Evolutionary conservation across 2,329 filamentous ascomycete genomes (phyloP).

Genomic region (Pseudogymnoascus sp.): DNA sequence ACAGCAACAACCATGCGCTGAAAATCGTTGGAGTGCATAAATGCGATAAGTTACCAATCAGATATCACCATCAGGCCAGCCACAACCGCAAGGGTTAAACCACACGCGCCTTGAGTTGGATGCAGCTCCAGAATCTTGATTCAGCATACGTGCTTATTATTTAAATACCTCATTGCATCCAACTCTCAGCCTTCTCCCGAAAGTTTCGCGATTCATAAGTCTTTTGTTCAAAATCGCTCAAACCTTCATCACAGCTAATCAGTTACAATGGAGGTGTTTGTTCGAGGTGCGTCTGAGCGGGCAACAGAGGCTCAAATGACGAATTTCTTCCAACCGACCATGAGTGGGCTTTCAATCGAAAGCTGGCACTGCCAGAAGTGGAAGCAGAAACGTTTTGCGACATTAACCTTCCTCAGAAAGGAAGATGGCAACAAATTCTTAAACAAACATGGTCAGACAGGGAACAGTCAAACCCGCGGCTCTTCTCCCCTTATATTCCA

Average conservation of each 20-base stretch:
- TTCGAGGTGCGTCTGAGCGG: conserved; percentile 34
- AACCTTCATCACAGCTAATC: background rate
- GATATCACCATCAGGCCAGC: no score
- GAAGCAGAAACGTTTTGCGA: conserved; percentile 32
- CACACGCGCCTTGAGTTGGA: no score
- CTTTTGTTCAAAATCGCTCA: background rate
- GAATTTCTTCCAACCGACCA: conserved; percentile 30
- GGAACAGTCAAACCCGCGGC: background rate
- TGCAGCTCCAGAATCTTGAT: no score
- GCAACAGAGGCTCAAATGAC: conserved; percentile 35
- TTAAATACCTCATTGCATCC: no score
- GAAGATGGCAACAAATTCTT: conserved; percentile 37
- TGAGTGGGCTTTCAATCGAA: conserved; percentile 32
- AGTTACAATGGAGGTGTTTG: conserved; percentile 40
- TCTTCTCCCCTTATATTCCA: background rate
- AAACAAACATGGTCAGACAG: conserved; percentile 20
- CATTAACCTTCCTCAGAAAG: conserved; percentile 37
- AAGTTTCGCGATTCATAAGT: no score
- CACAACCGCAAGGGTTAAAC: no score
- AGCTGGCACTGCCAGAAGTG: conserved; percentile 38
- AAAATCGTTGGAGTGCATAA: no score
- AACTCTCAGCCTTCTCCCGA: no score
- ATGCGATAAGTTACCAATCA: no score
- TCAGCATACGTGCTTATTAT: no score
- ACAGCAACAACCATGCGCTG: no score